Evolutionary conservation across 1,139 yeast species (phyloP).

Genomic region (Pichia kudriavzevii): DNA sequence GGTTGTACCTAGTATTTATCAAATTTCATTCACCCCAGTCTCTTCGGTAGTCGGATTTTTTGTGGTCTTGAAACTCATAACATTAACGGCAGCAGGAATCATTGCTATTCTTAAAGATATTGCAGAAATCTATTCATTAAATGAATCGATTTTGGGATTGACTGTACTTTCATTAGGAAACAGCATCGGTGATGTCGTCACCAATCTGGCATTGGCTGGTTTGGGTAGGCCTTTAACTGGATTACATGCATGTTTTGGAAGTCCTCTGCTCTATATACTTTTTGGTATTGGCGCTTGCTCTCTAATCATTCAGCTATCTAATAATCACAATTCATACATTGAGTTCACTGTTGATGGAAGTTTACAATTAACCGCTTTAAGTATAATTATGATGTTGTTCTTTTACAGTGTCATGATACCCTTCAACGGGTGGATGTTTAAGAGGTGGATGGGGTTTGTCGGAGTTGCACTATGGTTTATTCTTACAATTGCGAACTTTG

Average conservation of each 20-base stretch:
- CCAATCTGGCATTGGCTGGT: conserved; percentile 44
- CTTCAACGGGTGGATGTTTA: conserved; percentile 37
- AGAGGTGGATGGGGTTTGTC: conserved; percentile 30
- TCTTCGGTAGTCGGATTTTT: conserved; percentile 24
- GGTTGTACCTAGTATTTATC: conserved; percentile 4
- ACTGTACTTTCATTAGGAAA: conserved; percentile 51
- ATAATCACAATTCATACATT: conserved; percentile 11
- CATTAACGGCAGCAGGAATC: conserved; percentile 24
- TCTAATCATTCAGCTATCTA: conserved; percentile 28
- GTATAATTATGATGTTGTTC: conserved; percentile 28
- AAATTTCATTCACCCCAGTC: conserved; percentile 2
- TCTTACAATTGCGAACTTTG: conserved; percentile 17
- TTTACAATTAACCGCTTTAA: conserved; percentile 30
- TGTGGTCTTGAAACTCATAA: conserved; percentile 23
- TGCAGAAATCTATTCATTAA: conserved; percentile 24
- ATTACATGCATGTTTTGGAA: conserved; percentile 52
- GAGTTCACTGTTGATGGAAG: conserved; percentile 24
- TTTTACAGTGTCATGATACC: conserved; percentile 29
- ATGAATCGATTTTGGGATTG: conserved; percentile 34
- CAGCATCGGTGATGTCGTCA: conserved; percentile 48
- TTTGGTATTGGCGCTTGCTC: conserved; percentile 37
- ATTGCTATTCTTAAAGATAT: conserved; percentile 24
- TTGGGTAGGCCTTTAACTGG: conserved; percentile 53
- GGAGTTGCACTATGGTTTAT: conserved; percentile 29
- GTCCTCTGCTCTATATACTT: conserved; percentile 44